Evolutionary conservation across 2,329 filamentous ascomycete species (phyloP), one percentile per base, ranked within the genome.

Genomic region (Fusarium sp.): DNA sequence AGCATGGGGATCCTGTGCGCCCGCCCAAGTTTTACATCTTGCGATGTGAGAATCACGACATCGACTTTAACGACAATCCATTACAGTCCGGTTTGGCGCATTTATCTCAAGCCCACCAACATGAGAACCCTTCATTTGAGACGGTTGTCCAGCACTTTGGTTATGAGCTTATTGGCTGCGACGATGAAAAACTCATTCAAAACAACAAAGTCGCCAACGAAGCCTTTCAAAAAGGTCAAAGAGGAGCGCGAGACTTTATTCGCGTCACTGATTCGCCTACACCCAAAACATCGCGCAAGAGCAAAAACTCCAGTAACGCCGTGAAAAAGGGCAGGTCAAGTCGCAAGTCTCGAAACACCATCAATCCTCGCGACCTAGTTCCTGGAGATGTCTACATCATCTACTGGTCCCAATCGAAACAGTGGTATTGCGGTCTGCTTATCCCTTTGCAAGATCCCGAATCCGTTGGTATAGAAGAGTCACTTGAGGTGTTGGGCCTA

Each of bases 11-110:
- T 21, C 18, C 23, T 12, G 14, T 37, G n/a, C 38, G 54, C 9
- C 38, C 58, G 14, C 59, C 33, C 9, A 55, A 45, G 27, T 75
- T 62, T 39, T 73, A 66, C 45, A 72, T 75, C 33, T n/a, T 75
- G 19, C 63, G 67, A 21, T 75, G 73, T 39, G 60, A 63, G 9
- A 21, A 59, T 7, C 73, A 75, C 44, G 37, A 65, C 14, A 29
- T 65, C 15, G 49, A 56, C 25, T 73, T 73, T 39, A 63, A 67
- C 8, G 52, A 55, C 5, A 62, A 69, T 19, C 68, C 73, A 4
- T 49, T 75, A 8, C 21, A 63, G 19, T 49, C 51, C 5, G 73
- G 49, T 11, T 45, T 35, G 23, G 42, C 44, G 3, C 73, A 75
- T 44, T 31, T 75, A 8, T 19, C 42, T 37, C 18, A 38, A n/a